A percentile compares a stretch with the other conserved stretches of the same genome.
These are phyloP conservation scores for Nidularia sp. DNA, from an alignment of 768 basidiomycete genomes.

Conservation along the genomic window DNA sequence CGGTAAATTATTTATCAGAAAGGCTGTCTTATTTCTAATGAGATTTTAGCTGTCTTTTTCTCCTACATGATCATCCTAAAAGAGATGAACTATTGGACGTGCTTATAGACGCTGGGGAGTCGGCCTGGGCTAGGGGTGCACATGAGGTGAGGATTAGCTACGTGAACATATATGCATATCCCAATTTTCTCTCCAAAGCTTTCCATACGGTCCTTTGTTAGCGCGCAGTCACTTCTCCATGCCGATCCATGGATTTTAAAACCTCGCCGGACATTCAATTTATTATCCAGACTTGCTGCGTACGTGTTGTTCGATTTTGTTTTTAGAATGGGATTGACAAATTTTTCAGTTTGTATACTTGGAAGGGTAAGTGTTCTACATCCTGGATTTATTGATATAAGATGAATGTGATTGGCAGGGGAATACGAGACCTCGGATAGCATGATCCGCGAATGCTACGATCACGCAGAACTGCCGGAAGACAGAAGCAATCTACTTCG, in stretches of 20 bases:
- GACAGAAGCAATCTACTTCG: constrained; percentile 55
- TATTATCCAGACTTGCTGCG: constrained; percentile 60
- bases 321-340: background rate
- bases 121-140: constrained; percentile 68
- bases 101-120: constrained; percentile 65
- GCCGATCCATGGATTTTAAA: constrained; percentile 51
- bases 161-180: background rate
- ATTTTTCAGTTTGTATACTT: constrained; percentile 47
- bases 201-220: constrained; percentile 58
- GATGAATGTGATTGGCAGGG: constrained; percentile 34
- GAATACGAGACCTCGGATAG: constrained; percentile 49
- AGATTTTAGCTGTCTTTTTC: constrained; percentile 47
- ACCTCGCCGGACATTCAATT: constrained; percentile 41
- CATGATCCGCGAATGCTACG: constrained; percentile 51
- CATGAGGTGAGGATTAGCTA: constrained; percentile 48
- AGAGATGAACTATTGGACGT: constrained; percentile 58
- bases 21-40: background rate
- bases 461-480: constrained; percentile 43
- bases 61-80: constrained; percentile 57
- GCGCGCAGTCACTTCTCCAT: constrained; percentile 50
- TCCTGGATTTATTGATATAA: background rate
- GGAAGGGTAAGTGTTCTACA: constrained; percentile 65
- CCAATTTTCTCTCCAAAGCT: constrained; percentile 30
- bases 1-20: constrained; percentile 25
- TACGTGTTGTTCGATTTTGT: constrained; percentile 26